Evolutionary conservation across 129 eudicot species (phyloP).

Genomic region (Dittrichia graveolens): DNA sequence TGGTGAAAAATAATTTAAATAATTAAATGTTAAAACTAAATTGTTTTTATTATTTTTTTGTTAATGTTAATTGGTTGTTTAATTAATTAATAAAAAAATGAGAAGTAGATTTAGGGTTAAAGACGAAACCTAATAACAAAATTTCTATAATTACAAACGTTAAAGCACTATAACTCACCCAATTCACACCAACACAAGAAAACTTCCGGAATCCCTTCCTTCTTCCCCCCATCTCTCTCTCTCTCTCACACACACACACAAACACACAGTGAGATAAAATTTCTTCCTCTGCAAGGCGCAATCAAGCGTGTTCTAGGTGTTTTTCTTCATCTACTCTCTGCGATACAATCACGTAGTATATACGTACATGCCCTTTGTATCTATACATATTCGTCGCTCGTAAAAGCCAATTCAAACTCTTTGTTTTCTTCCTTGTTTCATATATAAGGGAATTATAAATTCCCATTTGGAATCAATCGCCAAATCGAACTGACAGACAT

Average conservation of each 20-base stretch:
- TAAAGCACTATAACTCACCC: conserved; percentile 22
- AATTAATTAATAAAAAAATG: not conserved
- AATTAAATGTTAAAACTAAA: too few relatives aligned
- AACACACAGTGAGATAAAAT: conserved; percentile 36
- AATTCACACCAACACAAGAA: conserved; percentile 28
- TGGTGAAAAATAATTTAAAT: too few relatives aligned
- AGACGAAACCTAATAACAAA: conserved; percentile 21
- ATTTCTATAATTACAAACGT: conserved; percentile 8
- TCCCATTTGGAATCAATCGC: conserved; percentile 21
- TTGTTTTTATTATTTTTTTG: too few relatives aligned
- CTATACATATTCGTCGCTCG: conserved; percentile 8
- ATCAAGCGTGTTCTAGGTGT: conserved; percentile 33
- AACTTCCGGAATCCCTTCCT: conserved; percentile 31
- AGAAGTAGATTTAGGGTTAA: not conserved
- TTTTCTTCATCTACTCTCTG: conserved; percentile 30
- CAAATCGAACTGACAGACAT: conserved; percentile 9
- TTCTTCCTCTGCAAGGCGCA: conserved; percentile 31
- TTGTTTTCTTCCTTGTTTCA: conserved; percentile 19
- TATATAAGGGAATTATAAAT: conserved; percentile 11
- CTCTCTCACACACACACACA: conserved; percentile 19
- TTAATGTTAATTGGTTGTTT: too few relatives aligned
- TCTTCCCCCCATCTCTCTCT: conserved; percentile 20
- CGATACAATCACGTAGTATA: conserved; percentile 21
- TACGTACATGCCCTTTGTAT: conserved; percentile 33
- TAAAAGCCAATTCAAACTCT: conserved; percentile 25